Conservation (phyloP, 768 basidiomycete species). For the Crepidotus variabilis region DNA sequence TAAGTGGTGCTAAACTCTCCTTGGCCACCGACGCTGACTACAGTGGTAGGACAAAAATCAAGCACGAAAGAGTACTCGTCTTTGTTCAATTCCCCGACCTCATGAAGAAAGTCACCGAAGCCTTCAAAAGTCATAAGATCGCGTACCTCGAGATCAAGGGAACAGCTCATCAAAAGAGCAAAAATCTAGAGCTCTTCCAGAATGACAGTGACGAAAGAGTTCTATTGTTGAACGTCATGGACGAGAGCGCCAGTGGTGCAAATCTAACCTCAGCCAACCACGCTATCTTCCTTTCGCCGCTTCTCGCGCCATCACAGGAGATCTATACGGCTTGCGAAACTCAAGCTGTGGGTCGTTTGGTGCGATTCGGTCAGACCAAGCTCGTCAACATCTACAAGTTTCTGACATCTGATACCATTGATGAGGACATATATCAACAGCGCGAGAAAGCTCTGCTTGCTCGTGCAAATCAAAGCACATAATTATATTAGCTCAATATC, state of each 20-base stretch:
- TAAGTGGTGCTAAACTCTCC: conserved; percentile 27
- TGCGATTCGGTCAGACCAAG: conserved; percentile 80
- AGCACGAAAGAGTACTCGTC: conserved; percentile 79
- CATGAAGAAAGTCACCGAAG: conserved; percentile 86
- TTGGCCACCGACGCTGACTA: conserved; percentile 4
- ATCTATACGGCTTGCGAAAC: conserved; percentile 83
- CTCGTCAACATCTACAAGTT: conserved; percentile 82
- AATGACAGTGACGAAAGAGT: conserved; percentile 73
- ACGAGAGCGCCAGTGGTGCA: conserved; percentile 91
- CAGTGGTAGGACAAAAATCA: conserved; percentile 52
- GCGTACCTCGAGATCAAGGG: conserved; percentile 81
- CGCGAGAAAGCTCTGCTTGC: conserved; percentile 28
- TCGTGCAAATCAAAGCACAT: not conserved
- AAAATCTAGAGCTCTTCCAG: conserved; percentile 84
- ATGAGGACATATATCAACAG: conserved; percentile 76
- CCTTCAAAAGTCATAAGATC: conserved; percentile 68
- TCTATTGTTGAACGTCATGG: conserved; percentile 87
- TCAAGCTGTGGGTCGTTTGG: conserved; percentile 79
- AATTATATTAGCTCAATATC: not conserved
- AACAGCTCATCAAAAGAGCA: conserved; percentile 71
- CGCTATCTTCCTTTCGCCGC: conserved; percentile 90
- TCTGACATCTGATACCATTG: conserved; percentile 84
- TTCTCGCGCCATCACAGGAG: conserved; percentile 78
- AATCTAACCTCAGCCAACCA: conserved; percentile 94
- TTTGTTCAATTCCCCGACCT: conserved; percentile 97